Evolutionary conservation across 139 green algal species (phyloP).

Genomic region (Chlorella sp.): DNA sequence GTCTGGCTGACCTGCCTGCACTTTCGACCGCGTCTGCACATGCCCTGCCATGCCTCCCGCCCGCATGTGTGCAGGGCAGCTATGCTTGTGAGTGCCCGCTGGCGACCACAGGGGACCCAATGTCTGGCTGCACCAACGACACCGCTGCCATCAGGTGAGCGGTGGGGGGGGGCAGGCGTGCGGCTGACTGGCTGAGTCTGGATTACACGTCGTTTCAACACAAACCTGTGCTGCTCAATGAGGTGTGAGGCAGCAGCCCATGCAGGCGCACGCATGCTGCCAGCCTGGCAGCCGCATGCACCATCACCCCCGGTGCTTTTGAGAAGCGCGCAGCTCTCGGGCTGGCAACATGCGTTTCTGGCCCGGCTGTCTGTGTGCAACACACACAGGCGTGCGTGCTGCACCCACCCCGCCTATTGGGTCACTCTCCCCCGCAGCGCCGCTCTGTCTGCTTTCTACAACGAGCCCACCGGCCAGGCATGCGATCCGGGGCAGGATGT

Average conservation of each 20-base stretch:
- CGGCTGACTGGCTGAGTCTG: neutral
- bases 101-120: neutral
- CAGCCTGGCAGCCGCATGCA: neutral
- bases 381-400: too few species aligned
- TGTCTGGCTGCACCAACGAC: conserved; percentile 16
- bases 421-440: neutral
- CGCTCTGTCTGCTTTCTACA: conserved; percentile 8
- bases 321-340: too few species aligned
- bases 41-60: too few species aligned
- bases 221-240: neutral
- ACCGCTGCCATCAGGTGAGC: neutral
- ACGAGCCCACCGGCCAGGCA: conserved; percentile 17
- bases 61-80: conserved; percentile 24
- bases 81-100: conserved; percentile 53
- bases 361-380: too few species aligned
- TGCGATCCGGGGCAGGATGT: conserved; percentile 16
- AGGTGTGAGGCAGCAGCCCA: neutral
- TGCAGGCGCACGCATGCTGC: neutral
- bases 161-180: neutral
- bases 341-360: too few species aligned
- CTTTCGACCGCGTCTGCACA: too few species aligned
- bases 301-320: too few species aligned
- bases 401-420: too few species aligned
- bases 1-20: too few species aligned
- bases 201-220: neutral